A percentile compares a stretch with the other conserved stretches of the same genome.
phyloP scores from a whole-genome alignment of 345 rosid species.

The Euphorbia pulcherrima region DNA sequence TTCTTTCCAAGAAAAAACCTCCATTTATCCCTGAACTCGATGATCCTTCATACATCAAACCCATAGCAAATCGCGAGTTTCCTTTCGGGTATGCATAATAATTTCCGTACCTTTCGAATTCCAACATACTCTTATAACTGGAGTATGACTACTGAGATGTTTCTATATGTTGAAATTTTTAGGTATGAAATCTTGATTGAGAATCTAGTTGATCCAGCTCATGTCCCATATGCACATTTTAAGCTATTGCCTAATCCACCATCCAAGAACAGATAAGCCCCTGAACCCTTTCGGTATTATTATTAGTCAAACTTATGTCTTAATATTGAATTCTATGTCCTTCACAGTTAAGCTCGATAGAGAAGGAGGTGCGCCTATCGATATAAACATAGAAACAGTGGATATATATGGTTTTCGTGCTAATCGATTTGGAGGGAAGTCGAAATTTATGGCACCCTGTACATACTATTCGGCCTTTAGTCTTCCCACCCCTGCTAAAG shows the following conservation, averaged over 20 bases:
- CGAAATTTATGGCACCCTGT: constrained; percentile 66
- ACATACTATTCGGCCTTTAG: constrained; percentile 45
- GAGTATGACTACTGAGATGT: not conserved
- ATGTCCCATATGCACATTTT: constrained; percentile 86
- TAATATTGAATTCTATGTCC: not conserved
- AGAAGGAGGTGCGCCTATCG: constrained; percentile 86
- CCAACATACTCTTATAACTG: not conserved
- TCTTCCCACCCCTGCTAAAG: constrained; percentile 24
- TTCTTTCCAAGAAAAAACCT: constrained; percentile 52
- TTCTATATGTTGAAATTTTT: constrained; percentile 14
- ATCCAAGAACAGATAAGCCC: constrained; percentile 40
- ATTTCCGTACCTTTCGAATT: not conserved
- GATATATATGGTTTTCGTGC: constrained; percentile 51
- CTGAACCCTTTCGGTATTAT: not conserved
- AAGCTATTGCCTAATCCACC: constrained; percentile 45
- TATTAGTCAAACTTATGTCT: not conserved
- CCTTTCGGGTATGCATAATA: constrained; percentile 60
- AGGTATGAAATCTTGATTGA: constrained; percentile 82
- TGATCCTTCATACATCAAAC: constrained; percentile 61
- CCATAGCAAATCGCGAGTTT: constrained; percentile 60
- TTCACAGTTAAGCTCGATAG: constrained; percentile 65
- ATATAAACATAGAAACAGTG: constrained; percentile 38
- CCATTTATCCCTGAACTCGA: constrained; percentile 66
- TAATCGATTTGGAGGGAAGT: constrained; percentile 52
- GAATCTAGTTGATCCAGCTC: constrained; percentile 91